Conservation (phyloP, 23 red algal genomes). For the Gracilaria caudata region DNA sequence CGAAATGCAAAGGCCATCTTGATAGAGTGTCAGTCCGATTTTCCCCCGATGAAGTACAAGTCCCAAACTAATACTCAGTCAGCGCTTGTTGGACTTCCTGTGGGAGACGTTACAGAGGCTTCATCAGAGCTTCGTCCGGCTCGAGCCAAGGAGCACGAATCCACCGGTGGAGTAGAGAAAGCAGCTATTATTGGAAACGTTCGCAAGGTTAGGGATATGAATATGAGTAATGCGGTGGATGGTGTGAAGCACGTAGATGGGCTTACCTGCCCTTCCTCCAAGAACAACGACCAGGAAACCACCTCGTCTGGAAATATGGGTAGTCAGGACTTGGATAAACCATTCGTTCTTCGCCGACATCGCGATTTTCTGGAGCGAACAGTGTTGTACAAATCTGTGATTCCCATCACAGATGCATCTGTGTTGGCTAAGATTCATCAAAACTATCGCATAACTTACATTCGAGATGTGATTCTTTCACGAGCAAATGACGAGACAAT, state of each 20-base stretch:
- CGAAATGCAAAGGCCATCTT: background rate
- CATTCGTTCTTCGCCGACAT: constrained; percentile 19
- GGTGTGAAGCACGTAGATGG: background rate
- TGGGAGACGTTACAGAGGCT: background rate
- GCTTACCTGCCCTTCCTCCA: background rate
- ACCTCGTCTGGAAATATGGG: constrained; percentile 46
- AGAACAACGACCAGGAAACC: constrained; percentile 43
- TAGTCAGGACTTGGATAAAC: constrained; percentile 16
- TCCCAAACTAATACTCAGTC: background rate
- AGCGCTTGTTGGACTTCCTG: background rate
- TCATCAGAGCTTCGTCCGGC: background rate
- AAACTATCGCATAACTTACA: constrained; percentile 62
- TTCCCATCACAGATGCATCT: constrained; percentile 43
- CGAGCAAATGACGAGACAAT: constrained; percentile 38
- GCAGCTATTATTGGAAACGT: background rate
- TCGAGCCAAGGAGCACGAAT: background rate
- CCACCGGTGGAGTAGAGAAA: background rate
- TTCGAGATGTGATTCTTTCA: constrained; percentile 49
- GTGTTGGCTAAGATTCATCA: constrained; percentile 59
- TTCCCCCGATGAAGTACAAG: background rate
- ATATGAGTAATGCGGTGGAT: background rate
- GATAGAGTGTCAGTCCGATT: constrained; percentile 1
- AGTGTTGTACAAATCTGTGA: constrained; percentile 44
- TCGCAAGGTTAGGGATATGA: background rate
- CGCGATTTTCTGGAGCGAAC: constrained; percentile 41